Conservation (phyloP, 1,284 basidiomycete genomes). For the Sporisorium exsertum region DNA sequence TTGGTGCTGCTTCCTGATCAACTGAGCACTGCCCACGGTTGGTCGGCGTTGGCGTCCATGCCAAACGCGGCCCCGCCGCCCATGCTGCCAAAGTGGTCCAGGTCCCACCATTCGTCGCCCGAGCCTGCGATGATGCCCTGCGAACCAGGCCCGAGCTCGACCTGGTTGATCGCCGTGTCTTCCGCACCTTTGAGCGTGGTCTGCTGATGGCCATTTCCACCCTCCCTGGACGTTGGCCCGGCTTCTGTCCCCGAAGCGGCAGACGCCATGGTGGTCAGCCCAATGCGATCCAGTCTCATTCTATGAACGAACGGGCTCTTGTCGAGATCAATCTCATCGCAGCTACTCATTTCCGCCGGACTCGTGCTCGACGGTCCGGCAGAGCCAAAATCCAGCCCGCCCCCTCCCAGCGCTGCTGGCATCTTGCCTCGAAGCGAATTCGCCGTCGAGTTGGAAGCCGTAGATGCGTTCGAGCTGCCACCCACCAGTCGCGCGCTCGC, state of each 20-base stretch:
- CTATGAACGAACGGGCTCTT: constrained; percentile 51
- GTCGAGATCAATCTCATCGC: constrained; percentile 53
- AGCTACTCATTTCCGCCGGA: constrained; percentile 57
- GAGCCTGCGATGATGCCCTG: constrained; percentile 43
- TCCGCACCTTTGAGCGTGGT: constrained; percentile 32
- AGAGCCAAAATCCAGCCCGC: constrained; percentile 59
- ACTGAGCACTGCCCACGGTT: constrained; percentile 52
- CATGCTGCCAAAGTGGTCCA: constrained; percentile 52
- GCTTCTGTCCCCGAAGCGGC: constrained; percentile 23
- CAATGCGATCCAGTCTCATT: constrained; percentile 49
- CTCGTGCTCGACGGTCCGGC: constrained; percentile 57
- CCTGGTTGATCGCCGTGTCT: constrained; percentile 44
- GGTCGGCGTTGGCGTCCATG: constrained; percentile 42
- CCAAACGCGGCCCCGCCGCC: constrained; percentile 37
- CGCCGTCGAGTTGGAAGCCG: constrained; percentile 45
- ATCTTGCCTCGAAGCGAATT: constrained; percentile 45
- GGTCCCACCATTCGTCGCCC: constrained; percentile 53
- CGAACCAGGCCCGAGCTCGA: constrained; percentile 52
- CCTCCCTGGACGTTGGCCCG: constrained; percentile 14
- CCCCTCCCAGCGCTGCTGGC: constrained; percentile 34
- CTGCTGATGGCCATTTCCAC: constrained; percentile 13
- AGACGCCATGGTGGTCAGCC: constrained; percentile 37
- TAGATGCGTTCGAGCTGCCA: constrained; percentile 46
- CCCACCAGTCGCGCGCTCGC: constrained; percentile 44
- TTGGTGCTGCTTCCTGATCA: constrained; percentile 8